Percentiles rank a stretch among this genome's conserved stretches.
These are phyloP conservation scores for Plantago major DNA, from an alignment of 257 asterid genomes.

Conservation along the genomic window DNA sequence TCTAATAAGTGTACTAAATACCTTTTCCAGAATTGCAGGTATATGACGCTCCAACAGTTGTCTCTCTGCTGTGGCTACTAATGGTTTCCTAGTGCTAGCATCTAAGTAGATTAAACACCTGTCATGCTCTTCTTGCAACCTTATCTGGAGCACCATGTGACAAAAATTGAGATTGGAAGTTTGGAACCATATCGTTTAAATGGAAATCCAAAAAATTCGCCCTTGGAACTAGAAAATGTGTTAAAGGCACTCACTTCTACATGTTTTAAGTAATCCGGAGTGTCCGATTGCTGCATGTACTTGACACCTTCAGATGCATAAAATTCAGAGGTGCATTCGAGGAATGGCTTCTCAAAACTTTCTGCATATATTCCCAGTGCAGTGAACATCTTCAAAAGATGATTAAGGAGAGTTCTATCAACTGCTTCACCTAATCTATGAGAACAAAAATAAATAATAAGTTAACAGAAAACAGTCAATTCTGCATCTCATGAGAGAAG, in stretches of 20 bases:
- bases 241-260: constrained; percentile 56
- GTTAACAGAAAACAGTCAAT: constrained; percentile 11
- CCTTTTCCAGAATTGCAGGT: constrained; percentile 90
- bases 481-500: background rate
- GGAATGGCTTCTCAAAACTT: constrained; percentile 96
- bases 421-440: constrained; percentile 89
- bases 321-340: constrained; percentile 86
- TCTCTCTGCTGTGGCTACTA: constrained; percentile 78
- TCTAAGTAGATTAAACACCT: constrained; percentile 86
- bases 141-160: constrained; percentile 43
- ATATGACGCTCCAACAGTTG: constrained; percentile 82
- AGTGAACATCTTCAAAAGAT: constrained; percentile 97
- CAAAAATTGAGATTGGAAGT: constrained; percentile 2
- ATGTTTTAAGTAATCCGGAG: constrained; percentile 87
- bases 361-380: constrained; percentile 92
- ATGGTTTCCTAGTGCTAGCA: constrained; percentile 71
- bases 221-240: background rate
- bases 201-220: constrained; percentile 1
- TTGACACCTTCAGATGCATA: constrained; percentile 95
- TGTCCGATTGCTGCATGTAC: constrained; percentile 95
- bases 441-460: constrained; percentile 14
- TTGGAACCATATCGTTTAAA: background rate
- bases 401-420: constrained; percentile 93
- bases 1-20: constrained; percentile 17
- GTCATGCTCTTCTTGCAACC: constrained; percentile 97